phyloP scores from a whole-genome alignment of 1,284 basidiomycete species.

The Cerioporus squamosus region DNA sequence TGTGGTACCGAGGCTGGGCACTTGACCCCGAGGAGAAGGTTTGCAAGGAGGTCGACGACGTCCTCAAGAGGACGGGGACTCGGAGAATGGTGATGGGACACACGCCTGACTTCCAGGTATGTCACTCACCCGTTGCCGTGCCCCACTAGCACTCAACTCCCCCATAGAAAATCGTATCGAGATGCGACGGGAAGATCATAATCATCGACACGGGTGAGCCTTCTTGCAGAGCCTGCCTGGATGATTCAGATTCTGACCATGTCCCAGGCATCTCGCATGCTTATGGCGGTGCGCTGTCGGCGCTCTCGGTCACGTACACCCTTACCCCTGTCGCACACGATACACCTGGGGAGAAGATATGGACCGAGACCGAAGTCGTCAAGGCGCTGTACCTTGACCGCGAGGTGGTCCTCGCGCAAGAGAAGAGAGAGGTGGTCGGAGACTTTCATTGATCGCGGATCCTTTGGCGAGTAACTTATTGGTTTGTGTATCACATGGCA shows the following conservation, averaged over 20 bases:
- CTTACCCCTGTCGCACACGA: constrained; percentile 52
- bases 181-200: constrained; percentile 87
- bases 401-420: constrained; percentile 55
- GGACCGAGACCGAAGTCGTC: constrained; percentile 80
- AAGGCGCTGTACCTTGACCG: constrained; percentile 74
- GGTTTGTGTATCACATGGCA: not conserved
- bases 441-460: constrained; percentile 36
- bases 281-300: constrained; percentile 90
- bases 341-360: constrained; percentile 44
- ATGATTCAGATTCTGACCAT: not conserved
- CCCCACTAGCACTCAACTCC: constrained; percentile 8
- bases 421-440: constrained; percentile 54
- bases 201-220: constrained; percentile 83
- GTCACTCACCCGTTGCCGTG: too few relatives aligned
- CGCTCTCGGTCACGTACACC: constrained; percentile 84
- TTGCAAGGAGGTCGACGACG: constrained; percentile 72
- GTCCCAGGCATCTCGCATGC: constrained; percentile 84
- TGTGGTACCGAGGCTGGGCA: constrained; percentile 94
- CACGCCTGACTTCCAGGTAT: constrained; percentile 84
- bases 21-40: constrained; percentile 69
- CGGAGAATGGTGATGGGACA: constrained; percentile 93
- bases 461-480: constrained; percentile 20
- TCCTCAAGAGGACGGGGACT: constrained; percentile 76
- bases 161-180: constrained; percentile 70
- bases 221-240: not conserved